Evolutionary conservation across 192 early-diverging fungal genomes (phyloP), one percentile per base, ranked within the genome.

Genomic region (Backusella parvicylindrica): DNA sequence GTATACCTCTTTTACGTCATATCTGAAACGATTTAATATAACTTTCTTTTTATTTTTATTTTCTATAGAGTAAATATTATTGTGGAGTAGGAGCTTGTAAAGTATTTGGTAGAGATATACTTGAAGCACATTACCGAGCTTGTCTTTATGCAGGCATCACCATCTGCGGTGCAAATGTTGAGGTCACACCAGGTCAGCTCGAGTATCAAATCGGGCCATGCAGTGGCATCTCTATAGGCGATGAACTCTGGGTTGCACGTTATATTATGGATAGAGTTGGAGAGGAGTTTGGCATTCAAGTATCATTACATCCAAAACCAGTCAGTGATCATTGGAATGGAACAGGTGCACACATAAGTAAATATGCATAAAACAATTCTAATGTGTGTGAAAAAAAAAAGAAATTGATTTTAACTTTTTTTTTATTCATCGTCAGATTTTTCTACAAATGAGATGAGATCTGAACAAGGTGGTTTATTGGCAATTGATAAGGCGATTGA

Each of bases 321-420:
- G 79, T 87, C 40, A 72, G 72, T n/a, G 86, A 83, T 32, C 85
- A 87, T 65, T 87, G 86, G 86, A 87, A 87, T 40, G 85, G 85
- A 49, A 84, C 86, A 7, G 86, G 86, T 38, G 82, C 83, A 73
- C 85, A 87, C 37, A 87, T 86, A 4, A 87, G 71, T 72, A 63
- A 72, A 18, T 15, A 66, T 32, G 53, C 53, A 60, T 26, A 56
- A 0, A n/a, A n/a, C n/a, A n/a, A n/a, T n/a, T n/a, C n/a, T n/a
- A n/a, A 13, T 28, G 23, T 60, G 53, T 60, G 53, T 47, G 43
- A 47, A n/a, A 47, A 47, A 47, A 47, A n/a, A 47, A n/a, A 8
- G 1, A 5, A 21, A 28, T 1, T n/a, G 2, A 13, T 26, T 60
- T 7, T 31, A 15, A 33, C 38, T 6, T 47, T 70, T 49, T 16